Base-by-base conservation (phyloP, 139 green algal species). In the Asterochloris sp. region DNA sequence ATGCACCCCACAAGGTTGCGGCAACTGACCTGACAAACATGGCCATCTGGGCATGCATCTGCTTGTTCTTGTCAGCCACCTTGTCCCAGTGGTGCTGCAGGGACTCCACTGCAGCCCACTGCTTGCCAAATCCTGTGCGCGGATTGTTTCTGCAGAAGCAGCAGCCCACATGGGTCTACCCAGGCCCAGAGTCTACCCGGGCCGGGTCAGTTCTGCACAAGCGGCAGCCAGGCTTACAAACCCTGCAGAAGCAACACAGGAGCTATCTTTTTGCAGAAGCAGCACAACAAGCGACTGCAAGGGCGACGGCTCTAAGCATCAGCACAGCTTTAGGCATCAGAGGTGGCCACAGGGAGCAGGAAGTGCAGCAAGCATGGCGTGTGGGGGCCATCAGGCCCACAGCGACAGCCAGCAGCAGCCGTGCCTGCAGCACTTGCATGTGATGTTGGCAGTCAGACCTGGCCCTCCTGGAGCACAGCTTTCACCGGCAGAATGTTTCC, bases 1-100 rank as follows among this genome's bases (percentile, higher is more conserved):
- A 24, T 23, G 19, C 23, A 27, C 13, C 54, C 13, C 26, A 13
- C 9, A 47, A 21, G 24, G 12, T 73, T 0, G 9, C 23, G 63
- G 66, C n/a, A 17, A 68, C 17, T 1, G 54, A 92, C 90, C 88
- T 91, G 60, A 86, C 87, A 11, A 94, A 47, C 0, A 85, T 84
- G 0, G 87, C 92, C 92, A 96, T 95, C 78, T 96, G 91, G 0
- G 91, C 92, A 82, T 84, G 94, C 69, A 78, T 28, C 24, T 87
- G 17, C 85, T 94, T 94, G 14, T 80, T 69, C 12, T 78, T 68
- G 14, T 85, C 83, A 28, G 79, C 69, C 63, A 95, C 80, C 1
- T 76, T 13, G 0, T 87, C 81, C 92, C 91, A 95, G 79, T 96
- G 92, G 62, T 87, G 78, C 73, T 86, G 17, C 71, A 96, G 84